Percentiles rank a stretch among this genome's conserved stretches.
These are phyloP conservation scores for Vanilla planifolia DNA, from an alignment of 106 monocot genomes.

Conservation along the genomic window DNA sequence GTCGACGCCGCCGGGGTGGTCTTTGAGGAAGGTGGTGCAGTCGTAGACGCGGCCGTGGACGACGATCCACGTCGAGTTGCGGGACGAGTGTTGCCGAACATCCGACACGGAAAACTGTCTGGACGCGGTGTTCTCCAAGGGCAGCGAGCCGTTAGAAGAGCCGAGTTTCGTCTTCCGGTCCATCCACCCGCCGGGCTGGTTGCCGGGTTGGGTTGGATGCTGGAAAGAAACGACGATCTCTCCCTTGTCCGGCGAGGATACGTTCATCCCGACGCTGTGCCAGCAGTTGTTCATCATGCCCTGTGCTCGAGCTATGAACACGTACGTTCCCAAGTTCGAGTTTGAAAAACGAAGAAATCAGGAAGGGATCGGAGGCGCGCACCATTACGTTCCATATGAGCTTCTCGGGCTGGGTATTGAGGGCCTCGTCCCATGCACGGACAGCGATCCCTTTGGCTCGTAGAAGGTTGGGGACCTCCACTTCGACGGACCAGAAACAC, in stretches of 20 bases:
- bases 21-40: constrained; percentile 86
- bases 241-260: constrained; percentile 52
- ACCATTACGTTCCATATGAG: constrained; percentile 98
- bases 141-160: constrained; percentile 13
- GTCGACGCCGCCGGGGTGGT: constrained; percentile 91
- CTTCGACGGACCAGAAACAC: constrained; percentile 91
- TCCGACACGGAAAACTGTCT: constrained; percentile 47
- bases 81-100: constrained; percentile 51
- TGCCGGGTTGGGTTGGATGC: constrained; percentile 90
- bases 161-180: constrained; percentile 53
- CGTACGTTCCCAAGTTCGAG: not conserved
- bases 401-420: constrained; percentile 94
- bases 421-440: constrained; percentile 85
- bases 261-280: constrained; percentile 64
- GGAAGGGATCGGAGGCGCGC: not conserved
- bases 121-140: constrained; percentile 48
- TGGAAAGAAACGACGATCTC: constrained; percentile 76
- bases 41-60: constrained; percentile 86
- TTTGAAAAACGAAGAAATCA: not conserved
- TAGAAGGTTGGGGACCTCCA: constrained; percentile 60
- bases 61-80: constrained; percentile 78
- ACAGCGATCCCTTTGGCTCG: constrained; percentile 78
- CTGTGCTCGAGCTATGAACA: constrained; percentile 20
- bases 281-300: constrained; percentile 99
- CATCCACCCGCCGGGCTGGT: constrained; percentile 90